phyloP scores from a whole-genome alignment of 2,329 filamentous ascomycete species.

The Colletotrichum spaethianum region DNA sequence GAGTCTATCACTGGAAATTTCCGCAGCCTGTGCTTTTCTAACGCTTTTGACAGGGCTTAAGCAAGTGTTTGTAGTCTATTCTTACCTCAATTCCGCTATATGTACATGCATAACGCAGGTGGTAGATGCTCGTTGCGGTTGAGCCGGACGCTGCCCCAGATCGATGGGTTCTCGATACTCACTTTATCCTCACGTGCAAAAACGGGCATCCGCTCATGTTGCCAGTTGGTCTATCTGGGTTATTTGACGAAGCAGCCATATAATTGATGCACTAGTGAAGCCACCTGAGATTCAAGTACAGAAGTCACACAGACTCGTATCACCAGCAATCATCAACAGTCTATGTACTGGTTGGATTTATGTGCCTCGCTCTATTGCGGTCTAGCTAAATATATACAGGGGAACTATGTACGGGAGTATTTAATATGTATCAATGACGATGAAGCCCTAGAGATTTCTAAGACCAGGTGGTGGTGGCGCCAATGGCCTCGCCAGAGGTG shows the following conservation, averaged over 20 bases:
- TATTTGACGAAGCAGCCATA: not conserved
- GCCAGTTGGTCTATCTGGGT: not conserved
- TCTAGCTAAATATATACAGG: constrained; percentile 27
- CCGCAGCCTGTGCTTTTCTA: constrained; percentile 23
- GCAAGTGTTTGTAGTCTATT: constrained; percentile 1
- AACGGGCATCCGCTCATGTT: not conserved
- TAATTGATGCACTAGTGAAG: not conserved
- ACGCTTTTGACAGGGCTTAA: not conserved
- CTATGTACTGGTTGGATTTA: constrained; percentile 8
- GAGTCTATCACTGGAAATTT: constrained; percentile 20
- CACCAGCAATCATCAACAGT: not conserved
- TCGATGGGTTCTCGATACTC: not conserved
- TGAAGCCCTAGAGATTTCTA: not conserved
- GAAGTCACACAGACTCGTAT: too few relatives aligned
- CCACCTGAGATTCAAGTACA: not conserved
- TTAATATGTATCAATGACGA: not conserved
- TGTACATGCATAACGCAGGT: not conserved
- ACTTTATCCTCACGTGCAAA: not conserved
- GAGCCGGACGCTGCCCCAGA: not conserved
- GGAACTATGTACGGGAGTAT: not conserved
- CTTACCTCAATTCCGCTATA: not conserved
- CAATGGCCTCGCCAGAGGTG: constrained; percentile 52
- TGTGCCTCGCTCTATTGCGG: constrained; percentile 24
- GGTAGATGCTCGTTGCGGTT: not conserved
- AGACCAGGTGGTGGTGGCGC: constrained; percentile 52